These are phyloP conservation scores for Sporopachydermia quercuum DNA, from an alignment of 805 yeast species.

Conservation along the genomic window DNA sequence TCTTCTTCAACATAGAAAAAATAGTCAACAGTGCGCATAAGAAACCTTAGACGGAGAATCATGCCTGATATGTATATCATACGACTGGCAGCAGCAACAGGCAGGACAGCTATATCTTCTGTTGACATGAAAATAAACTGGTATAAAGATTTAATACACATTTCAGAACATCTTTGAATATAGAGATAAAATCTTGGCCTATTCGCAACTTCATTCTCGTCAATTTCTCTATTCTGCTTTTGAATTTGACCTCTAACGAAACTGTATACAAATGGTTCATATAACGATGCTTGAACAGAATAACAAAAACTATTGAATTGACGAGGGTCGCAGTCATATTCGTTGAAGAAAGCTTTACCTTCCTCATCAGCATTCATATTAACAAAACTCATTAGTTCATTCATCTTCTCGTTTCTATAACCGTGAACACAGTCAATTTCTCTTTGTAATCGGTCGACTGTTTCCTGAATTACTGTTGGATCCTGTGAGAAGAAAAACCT, in stretches of 20 bases:
- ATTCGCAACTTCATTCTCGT: not conserved
- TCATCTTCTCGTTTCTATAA: not conserved
- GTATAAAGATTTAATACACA: slow-evolving; percentile 36
- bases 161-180: slow-evolving; percentile 34
- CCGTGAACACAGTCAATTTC: not conserved
- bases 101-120: slow-evolving; percentile 38
- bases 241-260: not conserved
- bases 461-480: not conserved
- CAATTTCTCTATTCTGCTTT: slow-evolving; percentile 5
- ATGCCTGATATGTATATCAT: not conserved
- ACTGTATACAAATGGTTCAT: slow-evolving; percentile 34
- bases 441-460: slow-evolving; percentile 3
- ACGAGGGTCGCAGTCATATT: not conserved
- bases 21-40: not conserved
- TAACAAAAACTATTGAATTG: slow-evolving; percentile 25
- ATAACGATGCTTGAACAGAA: slow-evolving; percentile 51
- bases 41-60: not conserved
- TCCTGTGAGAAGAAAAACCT: not conserved
- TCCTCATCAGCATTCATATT: not conserved
- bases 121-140: slow-evolving; percentile 30
- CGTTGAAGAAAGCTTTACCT: not conserved
- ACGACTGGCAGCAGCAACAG: slow-evolving; percentile 15
- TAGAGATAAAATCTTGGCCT: not conserved
- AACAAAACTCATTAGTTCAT: not conserved
- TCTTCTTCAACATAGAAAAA: not conserved